Evolutionary conservation across 2,329 filamentous ascomycete genomes (phyloP).

Genomic region (Ophiostoma quercus): DNA sequence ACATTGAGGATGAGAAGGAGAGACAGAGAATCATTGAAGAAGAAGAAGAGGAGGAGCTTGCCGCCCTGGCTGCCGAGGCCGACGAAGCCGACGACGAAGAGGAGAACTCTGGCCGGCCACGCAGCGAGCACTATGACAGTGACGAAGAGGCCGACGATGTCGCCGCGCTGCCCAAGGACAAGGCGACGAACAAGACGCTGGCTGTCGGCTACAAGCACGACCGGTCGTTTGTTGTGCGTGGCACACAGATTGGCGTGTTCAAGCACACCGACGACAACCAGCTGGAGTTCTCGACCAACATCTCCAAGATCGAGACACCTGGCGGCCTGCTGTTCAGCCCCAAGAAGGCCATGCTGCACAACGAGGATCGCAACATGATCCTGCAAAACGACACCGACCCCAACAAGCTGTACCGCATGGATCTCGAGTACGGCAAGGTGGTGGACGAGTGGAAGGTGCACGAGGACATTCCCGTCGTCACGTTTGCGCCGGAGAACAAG

Average conservation of each 20-base stretch:
- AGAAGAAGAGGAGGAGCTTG: conserved; percentile 43
- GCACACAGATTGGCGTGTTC: conserved; percentile 98
- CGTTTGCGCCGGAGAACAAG: conserved; percentile 93
- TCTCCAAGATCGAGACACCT: conserved; percentile 89
- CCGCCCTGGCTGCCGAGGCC: not conserved
- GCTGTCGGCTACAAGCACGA: conserved; percentile 97
- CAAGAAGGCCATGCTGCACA: conserved; percentile 94
- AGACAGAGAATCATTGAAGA: conserved; percentile 34
- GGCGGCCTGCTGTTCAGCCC: conserved; percentile 83
- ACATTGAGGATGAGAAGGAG: conserved; percentile 34
- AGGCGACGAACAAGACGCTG: conserved; percentile 85
- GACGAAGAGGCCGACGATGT: conserved; percentile 74
- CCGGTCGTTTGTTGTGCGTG: conserved; percentile 91
- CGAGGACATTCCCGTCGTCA: conserved; percentile 87
- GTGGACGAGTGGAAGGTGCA: conserved; percentile 99
- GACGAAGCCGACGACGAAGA: conserved; percentile 47
- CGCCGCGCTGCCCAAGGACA: conserved; percentile 60
- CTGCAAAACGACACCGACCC: conserved; percentile 78
- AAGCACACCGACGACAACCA: conserved; percentile 91
- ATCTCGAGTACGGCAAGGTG: conserved; percentile 94
- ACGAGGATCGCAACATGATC: conserved; percentile 84
- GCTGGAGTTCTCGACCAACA: conserved; percentile 93
- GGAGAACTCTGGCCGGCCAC: conserved; percentile 51
- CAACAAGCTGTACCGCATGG: conserved; percentile 93
- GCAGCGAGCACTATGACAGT: conserved; percentile 52